Conservation (phyloP, 495 filamentous ascomycete genomes). For the Cercophora newfieldiana region DNA sequence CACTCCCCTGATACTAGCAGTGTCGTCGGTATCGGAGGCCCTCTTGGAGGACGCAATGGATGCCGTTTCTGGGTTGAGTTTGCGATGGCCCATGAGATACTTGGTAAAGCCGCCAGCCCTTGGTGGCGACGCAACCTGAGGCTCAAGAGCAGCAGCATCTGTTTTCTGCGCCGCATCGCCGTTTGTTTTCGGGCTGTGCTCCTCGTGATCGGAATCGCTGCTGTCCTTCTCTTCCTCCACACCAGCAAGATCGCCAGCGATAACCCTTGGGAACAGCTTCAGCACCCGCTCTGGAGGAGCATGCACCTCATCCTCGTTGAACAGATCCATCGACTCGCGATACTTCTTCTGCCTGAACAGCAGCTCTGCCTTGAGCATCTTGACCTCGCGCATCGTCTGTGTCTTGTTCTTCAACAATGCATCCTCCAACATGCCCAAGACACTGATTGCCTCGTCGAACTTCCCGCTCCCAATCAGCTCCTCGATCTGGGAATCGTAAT, state of each 20-base stretch:
- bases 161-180: constrained; percentile 43
- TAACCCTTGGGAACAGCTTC: constrained; percentile 74
- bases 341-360: constrained; percentile 84
- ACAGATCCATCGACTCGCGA: constrained; percentile 84
- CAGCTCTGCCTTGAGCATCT: constrained; percentile 84
- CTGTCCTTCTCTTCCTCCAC: constrained; percentile 43
- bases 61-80: constrained; percentile 57
- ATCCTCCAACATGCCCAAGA: constrained; percentile 87
- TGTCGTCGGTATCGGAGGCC: constrained; percentile 49
- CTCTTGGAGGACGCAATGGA: constrained; percentile 64
- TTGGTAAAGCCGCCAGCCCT: constrained; percentile 49
- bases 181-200: constrained; percentile 47
- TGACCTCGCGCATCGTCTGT: constrained; percentile 74
- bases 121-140: constrained; percentile 42
- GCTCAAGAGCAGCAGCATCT: constrained; percentile 20
- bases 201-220: constrained; percentile 40
- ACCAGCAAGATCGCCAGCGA: constrained; percentile 72
- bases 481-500: constrained; percentile 90
- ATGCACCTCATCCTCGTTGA: constrained; percentile 73
- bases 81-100: constrained; percentile 54
- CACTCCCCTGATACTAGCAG: constrained; percentile 42
- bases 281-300: constrained; percentile 90
- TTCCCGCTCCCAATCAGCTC: constrained; percentile 73
- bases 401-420: constrained; percentile 83
- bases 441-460: constrained; percentile 89